Percentiles rank a stretch among this genome's conserved stretches.
Evolutionary conservation across 495 filamentous ascomycete species (phyloP).

Genomic region (Penicillium paradoxum): DNA sequence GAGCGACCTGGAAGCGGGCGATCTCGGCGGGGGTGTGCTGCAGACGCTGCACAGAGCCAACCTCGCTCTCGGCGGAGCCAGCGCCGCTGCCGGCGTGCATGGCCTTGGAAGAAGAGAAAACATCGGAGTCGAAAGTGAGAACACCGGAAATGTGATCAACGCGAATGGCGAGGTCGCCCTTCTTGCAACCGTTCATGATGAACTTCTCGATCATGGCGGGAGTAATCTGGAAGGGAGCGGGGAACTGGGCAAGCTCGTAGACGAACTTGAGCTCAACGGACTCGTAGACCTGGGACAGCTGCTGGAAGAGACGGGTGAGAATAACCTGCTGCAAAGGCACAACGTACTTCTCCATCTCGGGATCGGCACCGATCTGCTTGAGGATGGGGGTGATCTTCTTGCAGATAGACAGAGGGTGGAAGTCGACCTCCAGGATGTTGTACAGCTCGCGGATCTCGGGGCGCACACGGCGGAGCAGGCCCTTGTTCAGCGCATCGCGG

Average conservation of each 20-base stretch:
- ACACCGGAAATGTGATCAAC: constrained; percentile 92
- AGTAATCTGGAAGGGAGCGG: constrained; percentile 91
- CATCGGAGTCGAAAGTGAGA: constrained; percentile 94
- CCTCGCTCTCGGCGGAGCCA: constrained; percentile 85
- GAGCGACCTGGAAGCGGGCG: constrained; percentile 87
- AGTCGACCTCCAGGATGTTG: constrained; percentile 97
- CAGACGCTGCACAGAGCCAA: constrained; percentile 82
- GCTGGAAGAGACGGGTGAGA: constrained; percentile 95
- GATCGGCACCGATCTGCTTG: constrained; percentile 85
- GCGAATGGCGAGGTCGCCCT: constrained; percentile 94
- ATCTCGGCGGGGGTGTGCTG: constrained; percentile 98
- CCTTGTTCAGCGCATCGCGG: constrained; percentile 92
- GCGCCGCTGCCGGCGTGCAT: constrained; percentile 77
- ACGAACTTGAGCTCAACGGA: constrained; percentile 94
- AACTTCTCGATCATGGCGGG: constrained; percentile 96
- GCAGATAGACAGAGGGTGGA: constrained; percentile 98
- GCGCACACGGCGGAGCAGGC: constrained; percentile 81
- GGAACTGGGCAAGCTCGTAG: constrained; percentile 89
- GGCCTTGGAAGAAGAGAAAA: constrained; percentile 95
- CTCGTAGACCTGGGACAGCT: constrained; percentile 98
- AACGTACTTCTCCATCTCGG: constrained; percentile 96
- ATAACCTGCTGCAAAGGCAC: constrained; percentile 95
- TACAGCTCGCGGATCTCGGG: constrained; percentile 95
- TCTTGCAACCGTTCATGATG: constrained; percentile 99
- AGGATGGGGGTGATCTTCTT: constrained; percentile 98